Evolutionary conservation across 2,329 filamentous ascomycete genomes (phyloP).

Genomic region (Aspergillus tubingensis): DNA sequence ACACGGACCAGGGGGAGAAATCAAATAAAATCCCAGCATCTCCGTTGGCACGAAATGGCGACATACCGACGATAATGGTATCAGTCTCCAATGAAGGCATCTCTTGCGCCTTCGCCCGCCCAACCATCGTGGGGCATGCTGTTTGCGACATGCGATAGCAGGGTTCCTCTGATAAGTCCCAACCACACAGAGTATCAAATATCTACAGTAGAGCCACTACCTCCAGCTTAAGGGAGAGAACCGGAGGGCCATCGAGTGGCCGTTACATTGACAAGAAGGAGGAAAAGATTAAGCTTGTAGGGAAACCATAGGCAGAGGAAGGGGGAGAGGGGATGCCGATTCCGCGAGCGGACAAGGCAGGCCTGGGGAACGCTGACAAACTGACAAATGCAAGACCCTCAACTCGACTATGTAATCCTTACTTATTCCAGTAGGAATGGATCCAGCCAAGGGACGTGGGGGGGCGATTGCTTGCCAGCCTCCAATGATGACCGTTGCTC

Average conservation of each 20-base stretch:
- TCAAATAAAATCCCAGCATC: neutral
- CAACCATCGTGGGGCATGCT: slow-evolving; percentile 36
- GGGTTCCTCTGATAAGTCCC: neutral
- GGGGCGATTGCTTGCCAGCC: neutral
- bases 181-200: slow-evolving; percentile 11
- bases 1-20: slow-evolving; percentile 10
- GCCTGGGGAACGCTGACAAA: slow-evolving; percentile 33
- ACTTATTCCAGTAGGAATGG: neutral
- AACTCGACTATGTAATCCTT: slow-evolving; percentile 5
- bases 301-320: slow-evolving; percentile 5
- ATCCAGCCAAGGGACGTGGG: slow-evolving; percentile 1
- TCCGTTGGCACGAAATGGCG: slow-evolving; percentile 16
- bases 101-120: slow-evolving; percentile 26
- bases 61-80: slow-evolving; percentile 49
- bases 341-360: slow-evolving; percentile 26
- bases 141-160: slow-evolving; percentile 27
- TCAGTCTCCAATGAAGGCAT: slow-evolving; percentile 40
- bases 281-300: slow-evolving; percentile 4
- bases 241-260: slow-evolving; percentile 26
- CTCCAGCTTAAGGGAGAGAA: slow-evolving; percentile 21
- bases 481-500: slow-evolving; percentile 2
- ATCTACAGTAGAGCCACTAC: slow-evolving; percentile 15
- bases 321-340: slow-evolving; percentile 14
- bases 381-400: slow-evolving; percentile 2
- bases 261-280: slow-evolving; percentile 14